Conservation (phyloP, 352 stramenopile genomes). For the Pythium phragmiticola region DNA sequence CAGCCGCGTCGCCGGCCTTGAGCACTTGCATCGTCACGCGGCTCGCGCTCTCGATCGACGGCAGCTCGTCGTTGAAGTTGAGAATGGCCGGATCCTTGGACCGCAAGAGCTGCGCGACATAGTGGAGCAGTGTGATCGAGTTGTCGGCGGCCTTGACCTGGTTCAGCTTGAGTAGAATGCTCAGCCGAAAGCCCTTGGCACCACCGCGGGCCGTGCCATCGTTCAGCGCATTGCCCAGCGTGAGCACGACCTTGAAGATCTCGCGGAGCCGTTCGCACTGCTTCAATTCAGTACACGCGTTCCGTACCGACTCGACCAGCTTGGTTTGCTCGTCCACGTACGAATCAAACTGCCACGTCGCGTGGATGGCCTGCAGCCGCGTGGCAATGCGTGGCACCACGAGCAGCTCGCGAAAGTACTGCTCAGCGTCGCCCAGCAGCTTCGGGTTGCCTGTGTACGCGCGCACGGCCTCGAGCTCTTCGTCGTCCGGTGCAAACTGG, state of each 20-base stretch:
- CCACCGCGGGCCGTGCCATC: conserved; percentile 79
- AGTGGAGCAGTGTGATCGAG: conserved; percentile 82
- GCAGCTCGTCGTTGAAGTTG: conserved; percentile 72
- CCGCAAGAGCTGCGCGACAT: conserved; percentile 68
- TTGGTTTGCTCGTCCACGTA: conserved; percentile 78
- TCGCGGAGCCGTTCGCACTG: conserved; percentile 85
- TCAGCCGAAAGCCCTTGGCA: conserved; percentile 87
- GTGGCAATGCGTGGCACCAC: conserved; percentile 58
- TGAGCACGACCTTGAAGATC: conserved; percentile 83
- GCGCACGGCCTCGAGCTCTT: conserved; percentile 64
- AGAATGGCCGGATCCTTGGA: conserved; percentile 66
- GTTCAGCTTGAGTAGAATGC: conserved; percentile 86
- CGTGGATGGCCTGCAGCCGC: conserved; percentile 74
- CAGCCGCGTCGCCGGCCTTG: conserved; percentile 67
- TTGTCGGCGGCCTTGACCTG: conserved; percentile 85
- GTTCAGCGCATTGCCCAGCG: conserved; percentile 91
- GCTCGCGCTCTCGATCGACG: conserved; percentile 73
- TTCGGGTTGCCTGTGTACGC: conserved; percentile 68
- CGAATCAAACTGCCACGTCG: conserved; percentile 82
- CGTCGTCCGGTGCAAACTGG: conserved; percentile 75
- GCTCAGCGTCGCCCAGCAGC: conserved; percentile 73
- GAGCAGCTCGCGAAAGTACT: conserved; percentile 78
- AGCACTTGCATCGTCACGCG: conserved; percentile 76
- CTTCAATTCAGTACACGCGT: conserved; percentile 89
- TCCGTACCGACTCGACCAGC: conserved; percentile 80